These are phyloP conservation scores for Athelia psychrophila DNA, from an alignment of 1,284 basidiomycete genomes.

Conservation along the genomic window DNA sequence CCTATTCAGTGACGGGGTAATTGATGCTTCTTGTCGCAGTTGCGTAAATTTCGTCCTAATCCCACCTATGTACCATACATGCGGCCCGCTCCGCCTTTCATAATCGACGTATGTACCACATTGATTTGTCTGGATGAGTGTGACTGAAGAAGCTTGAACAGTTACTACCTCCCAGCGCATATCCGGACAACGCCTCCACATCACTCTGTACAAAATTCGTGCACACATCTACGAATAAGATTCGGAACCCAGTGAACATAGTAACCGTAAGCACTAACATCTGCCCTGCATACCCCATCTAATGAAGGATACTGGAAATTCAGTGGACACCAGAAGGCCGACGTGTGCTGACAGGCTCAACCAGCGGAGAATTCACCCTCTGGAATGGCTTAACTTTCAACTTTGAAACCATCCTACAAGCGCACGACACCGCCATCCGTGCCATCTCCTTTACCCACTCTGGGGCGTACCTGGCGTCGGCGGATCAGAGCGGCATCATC, in stretches of 20 bases:
- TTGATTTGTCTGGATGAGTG: conserved; percentile 13
- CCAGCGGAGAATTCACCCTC: conserved; percentile 96
- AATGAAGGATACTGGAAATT: conserved; percentile 6
- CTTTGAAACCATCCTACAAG: conserved; percentile 98
- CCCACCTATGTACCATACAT: conserved; percentile 73
- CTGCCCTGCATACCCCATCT: conserved; percentile 2
- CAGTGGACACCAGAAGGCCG: conserved; percentile 97
- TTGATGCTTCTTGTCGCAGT: conserved; percentile 31
- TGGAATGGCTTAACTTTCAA: conserved; percentile 99
- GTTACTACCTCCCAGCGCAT: conserved; percentile 91
- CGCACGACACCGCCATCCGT: conserved; percentile 93
- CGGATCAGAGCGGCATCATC: conserved; percentile 92
- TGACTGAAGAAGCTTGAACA: conserved; percentile 31
- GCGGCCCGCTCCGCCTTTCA: conserved; percentile 79
- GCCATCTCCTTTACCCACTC: conserved; percentile 89
- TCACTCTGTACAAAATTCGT: conserved; percentile 95
- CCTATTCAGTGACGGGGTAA: neutral
- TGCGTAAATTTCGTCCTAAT: conserved; percentile 74
- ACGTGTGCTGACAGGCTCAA: conserved; percentile 91
- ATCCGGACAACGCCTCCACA: conserved; percentile 84
- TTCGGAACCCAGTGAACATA: conserved; percentile 94
- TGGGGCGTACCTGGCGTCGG: conserved; percentile 87
- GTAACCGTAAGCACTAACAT: conserved; percentile 65
- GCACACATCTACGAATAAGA: conserved; percentile 98
- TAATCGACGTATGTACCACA: conserved; percentile 68